Evolutionary conservation across 106 monocot genomes (phyloP), one percentile per base, ranked within the genome.

Genomic region (Allium cepa): DNA sequence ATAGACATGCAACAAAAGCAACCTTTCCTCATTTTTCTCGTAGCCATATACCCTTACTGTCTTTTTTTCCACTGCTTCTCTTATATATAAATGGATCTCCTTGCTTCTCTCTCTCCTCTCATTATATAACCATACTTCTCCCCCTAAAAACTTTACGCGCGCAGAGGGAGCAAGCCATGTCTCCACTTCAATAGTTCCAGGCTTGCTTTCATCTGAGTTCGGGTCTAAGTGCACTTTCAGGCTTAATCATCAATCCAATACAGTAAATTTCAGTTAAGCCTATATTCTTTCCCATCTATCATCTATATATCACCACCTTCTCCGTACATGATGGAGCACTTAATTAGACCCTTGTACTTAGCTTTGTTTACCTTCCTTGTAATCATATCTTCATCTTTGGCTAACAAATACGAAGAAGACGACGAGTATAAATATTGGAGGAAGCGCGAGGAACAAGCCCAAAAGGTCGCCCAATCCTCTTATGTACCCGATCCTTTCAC

Each of bases 361-460:
- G 46, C 49, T 16, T 9, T 64, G 8, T 8, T 64, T 49, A 10
- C 64, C 9, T 69, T 64, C 72, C 11, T 76, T 52, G 11, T 71
- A 28, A 28, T 62, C 7, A 60, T 63, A 52, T 66, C 17, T 8
- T 46, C 59, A 0, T 58, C 47, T 50, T 17, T 47, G 26, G 76
- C 76, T 17, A 13, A 65, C 56, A 72, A 74, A 60, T 59, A 50
- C 2, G 76, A 79, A 13, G 10, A 9, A 11, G 70, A 76, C 36
- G 82, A 89, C 50, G 82, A 85, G 13, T 72, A 82, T 49, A 36
- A 36, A 36, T 36, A 36, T 36, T 89, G 89, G 89, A 58, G 49
- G 18, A 67, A 72, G 50, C 66, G 77, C 55, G 77, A 47, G 3
- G 69, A 60, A 17, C 64, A 60, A 26, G 81, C 89, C 8, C 58